Conservation (phyloP, 2,329 filamentous ascomycete species). For the Pseudopithomyces chartarum region DNA sequence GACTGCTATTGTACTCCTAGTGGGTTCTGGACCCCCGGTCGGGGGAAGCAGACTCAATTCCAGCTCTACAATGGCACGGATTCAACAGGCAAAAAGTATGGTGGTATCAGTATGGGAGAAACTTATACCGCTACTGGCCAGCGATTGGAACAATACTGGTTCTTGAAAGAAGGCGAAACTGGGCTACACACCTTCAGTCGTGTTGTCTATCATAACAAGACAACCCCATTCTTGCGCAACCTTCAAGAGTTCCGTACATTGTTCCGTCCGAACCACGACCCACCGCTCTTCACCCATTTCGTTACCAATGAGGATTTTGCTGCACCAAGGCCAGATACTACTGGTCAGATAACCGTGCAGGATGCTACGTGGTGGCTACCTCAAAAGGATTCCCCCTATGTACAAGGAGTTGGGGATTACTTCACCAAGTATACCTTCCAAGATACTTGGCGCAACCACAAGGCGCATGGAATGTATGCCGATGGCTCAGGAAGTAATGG, state of each 20-base stretch:
- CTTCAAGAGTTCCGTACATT: conserved; percentile 66
- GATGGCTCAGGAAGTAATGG: conserved; percentile 59
- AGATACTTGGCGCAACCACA: conserved; percentile 63
- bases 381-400: conserved; percentile 60
- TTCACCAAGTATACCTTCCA: conserved; percentile 71
- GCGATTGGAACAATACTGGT: conserved; percentile 68
- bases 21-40: conserved; percentile 65
- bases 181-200: conserved; percentile 66
- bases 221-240: conserved; percentile 61
- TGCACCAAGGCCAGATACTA: conserved; percentile 57
- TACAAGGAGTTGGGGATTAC: conserved; percentile 62
- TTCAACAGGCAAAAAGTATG: conserved; percentile 57
- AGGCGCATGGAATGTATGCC: conserved; percentile 61
- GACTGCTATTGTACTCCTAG: conserved; percentile 67
- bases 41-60: conserved; percentile 50
- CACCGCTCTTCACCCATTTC: conserved; percentile 65
- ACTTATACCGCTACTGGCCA: conserved; percentile 63
- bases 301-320: conserved; percentile 62
- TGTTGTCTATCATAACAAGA: conserved; percentile 64
- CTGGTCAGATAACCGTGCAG: conserved; percentile 57
- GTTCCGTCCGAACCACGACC: conserved; percentile 60
- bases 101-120: conserved; percentile 64
- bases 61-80: conserved; percentile 59
- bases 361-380: conserved; percentile 68
- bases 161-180: conserved; percentile 65